phyloP scores from a whole-genome alignment of 257 asterid species.

The Nicotiana attenuata region DNA sequence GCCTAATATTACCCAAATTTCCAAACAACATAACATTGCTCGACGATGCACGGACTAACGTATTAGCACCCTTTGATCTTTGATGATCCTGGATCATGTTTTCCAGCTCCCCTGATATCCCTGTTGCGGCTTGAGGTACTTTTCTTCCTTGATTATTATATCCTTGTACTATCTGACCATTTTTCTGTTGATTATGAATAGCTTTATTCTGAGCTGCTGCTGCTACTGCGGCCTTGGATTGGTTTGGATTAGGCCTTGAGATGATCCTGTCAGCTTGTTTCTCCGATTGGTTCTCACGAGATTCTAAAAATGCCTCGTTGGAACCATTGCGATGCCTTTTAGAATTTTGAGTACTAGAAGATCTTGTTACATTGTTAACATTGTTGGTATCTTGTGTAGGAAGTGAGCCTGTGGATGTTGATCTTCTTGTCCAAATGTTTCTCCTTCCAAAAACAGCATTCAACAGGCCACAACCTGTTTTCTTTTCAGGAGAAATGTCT shows the following conservation, averaged over 20 bases:
- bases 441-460: slow-evolving; percentile 72
- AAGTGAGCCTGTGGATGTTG: slow-evolving; percentile 48
- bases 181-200: slow-evolving; percentile 1
- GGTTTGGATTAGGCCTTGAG: slow-evolving; percentile 49
- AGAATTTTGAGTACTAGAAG: slow-evolving; percentile 35
- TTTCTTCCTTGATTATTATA: slow-evolving; percentile 31
- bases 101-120: slow-evolving; percentile 67
- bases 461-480: slow-evolving; percentile 71
- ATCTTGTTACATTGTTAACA: not conserved
- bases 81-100: slow-evolving; percentile 73
- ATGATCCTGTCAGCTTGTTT: slow-evolving; percentile 44
- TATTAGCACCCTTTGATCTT: slow-evolving; percentile 37
- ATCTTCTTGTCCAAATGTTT: slow-evolving; percentile 39
- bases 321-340: slow-evolving; percentile 22
- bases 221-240: slow-evolving; percentile 38
- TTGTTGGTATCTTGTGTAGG: slow-evolving; percentile 18
- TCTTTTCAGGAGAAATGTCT: slow-evolving; percentile 56
- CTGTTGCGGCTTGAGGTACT: slow-evolving; percentile 33
- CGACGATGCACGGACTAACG: slow-evolving; percentile 66
- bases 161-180: slow-evolving; percentile 19
- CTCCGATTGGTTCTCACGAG: not conserved
- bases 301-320: slow-evolving; percentile 16
- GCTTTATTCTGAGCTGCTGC: slow-evolving; percentile 20
- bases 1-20: slow-evolving; percentile 64
- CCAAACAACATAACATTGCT: slow-evolving; percentile 61